A percentile compares a stretch with the other conserved stretches of the same genome.
phyloP scores from a whole-genome alignment of 768 basidiomycete species.

The Kwoniella botswanensis region DNA sequence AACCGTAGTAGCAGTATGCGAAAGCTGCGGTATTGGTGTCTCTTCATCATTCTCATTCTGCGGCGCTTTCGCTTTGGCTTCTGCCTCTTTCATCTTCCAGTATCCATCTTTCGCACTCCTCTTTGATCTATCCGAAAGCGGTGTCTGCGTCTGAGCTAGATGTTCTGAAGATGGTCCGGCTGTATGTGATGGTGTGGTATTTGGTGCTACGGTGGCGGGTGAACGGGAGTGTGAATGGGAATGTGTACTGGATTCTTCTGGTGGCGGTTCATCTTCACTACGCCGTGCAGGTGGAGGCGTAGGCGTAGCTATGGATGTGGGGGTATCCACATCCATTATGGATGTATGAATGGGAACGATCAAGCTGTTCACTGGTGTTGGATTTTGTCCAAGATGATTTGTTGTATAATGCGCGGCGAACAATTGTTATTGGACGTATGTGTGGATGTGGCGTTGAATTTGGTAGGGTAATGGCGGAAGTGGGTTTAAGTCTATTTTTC shows the following conservation, averaged over 20 bases:
- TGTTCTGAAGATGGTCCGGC: not conserved
- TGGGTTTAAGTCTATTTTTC: not conserved
- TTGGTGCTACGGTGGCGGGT: slow-evolving; percentile 9
- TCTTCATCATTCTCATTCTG: not conserved
- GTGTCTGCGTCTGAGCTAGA: not conserved
- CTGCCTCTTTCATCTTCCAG: slow-evolving; percentile 29
- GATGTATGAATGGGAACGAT: not conserved
- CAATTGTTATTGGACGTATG: not conserved
- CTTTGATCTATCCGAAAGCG: slow-evolving; percentile 4
- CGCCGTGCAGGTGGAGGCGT: not conserved
- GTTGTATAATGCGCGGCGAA: too few species aligned
- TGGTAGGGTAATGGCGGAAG: not conserved
- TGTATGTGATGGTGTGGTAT: not conserved
- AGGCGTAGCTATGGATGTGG: not conserved
- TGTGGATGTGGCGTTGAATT: slow-evolving; percentile 18
- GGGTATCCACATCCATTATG: slow-evolving; percentile 20
- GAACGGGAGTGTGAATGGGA: not conserved
- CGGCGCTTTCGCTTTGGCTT: slow-evolving; percentile 1
- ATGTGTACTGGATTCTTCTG: not conserved
- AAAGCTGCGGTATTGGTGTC: not conserved
- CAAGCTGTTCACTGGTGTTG: too few species aligned
- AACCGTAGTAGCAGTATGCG: not conserved
- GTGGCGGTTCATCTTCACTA: slow-evolving; percentile 13
- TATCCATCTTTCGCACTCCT: slow-evolving; percentile 21
- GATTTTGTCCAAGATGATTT: too few species aligned